Conservation (phyloP, 352 stramenopile species). For the Elongisporangium senticosum region DNA sequence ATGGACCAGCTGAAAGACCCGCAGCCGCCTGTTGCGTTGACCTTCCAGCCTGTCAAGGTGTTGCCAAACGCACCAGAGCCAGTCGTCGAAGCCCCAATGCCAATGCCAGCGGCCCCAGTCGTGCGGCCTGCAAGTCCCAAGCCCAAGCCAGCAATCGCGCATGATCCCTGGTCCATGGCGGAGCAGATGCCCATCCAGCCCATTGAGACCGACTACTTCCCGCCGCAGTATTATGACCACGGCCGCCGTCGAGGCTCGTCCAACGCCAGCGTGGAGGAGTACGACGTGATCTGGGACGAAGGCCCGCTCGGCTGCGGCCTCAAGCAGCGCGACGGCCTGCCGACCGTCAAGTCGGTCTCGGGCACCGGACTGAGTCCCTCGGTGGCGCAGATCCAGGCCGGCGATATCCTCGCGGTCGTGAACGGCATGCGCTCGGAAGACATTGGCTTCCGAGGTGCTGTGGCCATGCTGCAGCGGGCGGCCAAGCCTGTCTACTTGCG, state of each 20-base stretch:
- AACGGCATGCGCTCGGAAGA: constrained; percentile 68
- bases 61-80: not conserved
- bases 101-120: not conserved
- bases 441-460: constrained; percentile 75
- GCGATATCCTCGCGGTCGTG: constrained; percentile 67
- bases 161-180: not conserved
- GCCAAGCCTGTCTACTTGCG: constrained; percentile 75
- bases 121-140: not conserved
- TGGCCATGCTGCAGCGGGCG: constrained; percentile 65
- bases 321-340: constrained; percentile 64
- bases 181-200: not conserved
- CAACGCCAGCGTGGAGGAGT: constrained; percentile 39
- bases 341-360: constrained; percentile 64
- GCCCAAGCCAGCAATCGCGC: not conserved
- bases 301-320: constrained; percentile 66
- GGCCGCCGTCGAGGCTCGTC: constrained; percentile 11
- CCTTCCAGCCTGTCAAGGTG: constrained; percentile 50
- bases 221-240: not conserved
- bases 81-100: not conserved
- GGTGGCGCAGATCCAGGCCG: constrained; percentile 57
- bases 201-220: not conserved
- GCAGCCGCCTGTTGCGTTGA: constrained; percentile 55
- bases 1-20: constrained; percentile 60
- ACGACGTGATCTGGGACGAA: constrained; percentile 74
- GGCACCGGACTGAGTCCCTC: constrained; percentile 48